phyloP scores from a whole-genome alignment of 192 early-diverging fungal species.

The Chytriomyces sp. region DNA sequence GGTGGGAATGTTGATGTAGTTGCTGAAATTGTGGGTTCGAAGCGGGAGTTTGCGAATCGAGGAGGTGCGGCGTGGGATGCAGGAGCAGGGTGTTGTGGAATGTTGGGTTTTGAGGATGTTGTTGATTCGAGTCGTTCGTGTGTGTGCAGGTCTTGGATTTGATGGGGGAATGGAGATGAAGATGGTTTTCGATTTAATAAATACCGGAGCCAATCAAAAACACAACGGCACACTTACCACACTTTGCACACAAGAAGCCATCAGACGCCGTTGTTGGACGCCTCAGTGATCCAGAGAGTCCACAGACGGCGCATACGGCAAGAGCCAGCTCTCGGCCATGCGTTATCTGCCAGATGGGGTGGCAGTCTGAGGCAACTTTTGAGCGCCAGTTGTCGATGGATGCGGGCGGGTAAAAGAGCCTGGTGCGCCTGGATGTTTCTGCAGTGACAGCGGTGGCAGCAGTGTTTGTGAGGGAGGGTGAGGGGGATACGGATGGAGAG shows the following conservation, averaged over 20 bases:
- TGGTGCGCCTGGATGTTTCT: neutral
- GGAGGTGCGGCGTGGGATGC: neutral
- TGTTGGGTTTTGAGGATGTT: no score
- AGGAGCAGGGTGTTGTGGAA: no score
- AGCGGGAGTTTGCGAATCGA: neutral
- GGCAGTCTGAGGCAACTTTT: neutral
- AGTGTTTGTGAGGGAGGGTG: neutral
- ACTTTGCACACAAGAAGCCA: constrained; percentile 1
- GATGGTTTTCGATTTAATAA: neutral
- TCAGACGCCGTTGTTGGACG: neutral
- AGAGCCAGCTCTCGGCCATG: neutral
- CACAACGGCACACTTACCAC: neutral
- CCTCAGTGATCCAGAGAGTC: neutral
- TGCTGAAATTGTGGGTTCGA: neutral
- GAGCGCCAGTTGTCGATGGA: neutral
- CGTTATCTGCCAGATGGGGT: neutral
- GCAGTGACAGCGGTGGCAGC: neutral
- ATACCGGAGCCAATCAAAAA: neutral
- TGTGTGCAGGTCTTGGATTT: neutral
- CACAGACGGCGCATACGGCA: neutral
- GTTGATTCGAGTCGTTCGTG: no score
- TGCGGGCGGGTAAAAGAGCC: neutral
- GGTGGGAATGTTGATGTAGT: neutral
- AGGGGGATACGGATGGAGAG: neutral
- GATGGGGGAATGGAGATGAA: neutral